Base-by-base conservation (phyloP, 768 basidiomycete genomes). In the Podaxis sp. region DNA sequence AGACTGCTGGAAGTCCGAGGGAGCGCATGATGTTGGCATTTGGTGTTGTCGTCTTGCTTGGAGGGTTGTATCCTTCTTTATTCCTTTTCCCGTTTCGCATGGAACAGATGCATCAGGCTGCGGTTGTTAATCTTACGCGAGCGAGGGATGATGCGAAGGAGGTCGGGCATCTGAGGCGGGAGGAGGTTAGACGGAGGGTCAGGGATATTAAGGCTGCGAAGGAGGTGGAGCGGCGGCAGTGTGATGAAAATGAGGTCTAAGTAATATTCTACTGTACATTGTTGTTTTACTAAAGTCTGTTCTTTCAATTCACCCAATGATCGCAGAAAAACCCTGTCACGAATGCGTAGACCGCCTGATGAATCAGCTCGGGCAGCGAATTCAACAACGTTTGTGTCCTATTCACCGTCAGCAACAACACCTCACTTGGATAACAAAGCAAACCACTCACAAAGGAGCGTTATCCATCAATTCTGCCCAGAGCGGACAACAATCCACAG, bases 141-240 rank as follows among this genome's bases (percentile, higher is more conserved):
- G 89, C 87, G 3, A 80, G 85, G 17, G 70, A 72, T 13, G 88
- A 88, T 39, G 86, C 87, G 6, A 74, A 77, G 48, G 79, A 84
- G 65, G 71, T 81, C 44, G 88, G 89, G 0, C 78, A 76, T 44
- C 81, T 84, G 64, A 74, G 87, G 56, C 77, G 87, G 53, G 74
- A 72, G 49, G 80, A 80, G 61, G 80, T 90, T 63, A 75, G 79
- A 36, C 77, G 79, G 63, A 79, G 81, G 3, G 85, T 85, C 15
- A 73, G 69, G 61, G 80, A 81, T 58, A 74, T 77, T 6, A 62
- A 62, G 19, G 46, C 61, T 42, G 22, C 39, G 19, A 59, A 13
- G 30, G 58, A 51, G 19, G n/a, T 17, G n/a, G 48, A 59, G 13
- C 13, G 28, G 28, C 13, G 28, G 52, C 24, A 9, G 15, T 33